phyloP scores from a whole-genome alignment of 2,329 filamentous ascomycete genomes.

The Verticillium nubilum region DNA sequence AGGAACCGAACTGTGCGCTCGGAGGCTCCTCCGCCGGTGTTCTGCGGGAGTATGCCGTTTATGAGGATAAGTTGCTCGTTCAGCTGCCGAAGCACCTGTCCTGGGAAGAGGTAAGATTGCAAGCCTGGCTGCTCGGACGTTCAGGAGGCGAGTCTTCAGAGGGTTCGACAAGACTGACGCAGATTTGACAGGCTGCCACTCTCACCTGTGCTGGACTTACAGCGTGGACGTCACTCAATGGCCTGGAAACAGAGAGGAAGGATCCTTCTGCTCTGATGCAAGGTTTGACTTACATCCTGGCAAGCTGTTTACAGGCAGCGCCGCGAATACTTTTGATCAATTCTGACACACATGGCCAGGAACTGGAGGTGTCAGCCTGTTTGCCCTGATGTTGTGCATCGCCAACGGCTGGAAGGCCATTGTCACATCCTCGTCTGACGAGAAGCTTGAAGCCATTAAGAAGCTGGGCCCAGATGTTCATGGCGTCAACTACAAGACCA shows the following conservation, averaged over 20 bases:
- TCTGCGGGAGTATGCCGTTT: constrained; percentile 17
- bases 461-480: constrained; percentile 12
- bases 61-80: constrained; percentile 12
- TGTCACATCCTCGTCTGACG: constrained; percentile 22
- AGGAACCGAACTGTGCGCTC: background rate
- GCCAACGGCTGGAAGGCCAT: constrained; percentile 17
- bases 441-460: constrained; percentile 15
- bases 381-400: constrained; percentile 16
- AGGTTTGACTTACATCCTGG: background rate
- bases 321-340: no score
- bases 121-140: background rate
- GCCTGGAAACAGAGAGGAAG: background rate
- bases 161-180: background rate
- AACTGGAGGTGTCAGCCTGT: constrained; percentile 22
- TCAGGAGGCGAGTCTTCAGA: background rate
- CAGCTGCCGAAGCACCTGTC: constrained; percentile 14
- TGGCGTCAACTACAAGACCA: constrained; percentile 19
- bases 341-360: constrained; percentile 5
- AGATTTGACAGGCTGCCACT: constrained; percentile 9
- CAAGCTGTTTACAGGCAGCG: no score
- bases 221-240: constrained; percentile 14
- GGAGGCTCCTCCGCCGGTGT: constrained; percentile 15
- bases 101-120: constrained; percentile 16
- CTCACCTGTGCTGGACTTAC: constrained; percentile 16
- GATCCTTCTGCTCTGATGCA: constrained; percentile 2